Conservation (phyloP, 352 stramenopile species). For the Phytopythium ostracodes region DNA sequence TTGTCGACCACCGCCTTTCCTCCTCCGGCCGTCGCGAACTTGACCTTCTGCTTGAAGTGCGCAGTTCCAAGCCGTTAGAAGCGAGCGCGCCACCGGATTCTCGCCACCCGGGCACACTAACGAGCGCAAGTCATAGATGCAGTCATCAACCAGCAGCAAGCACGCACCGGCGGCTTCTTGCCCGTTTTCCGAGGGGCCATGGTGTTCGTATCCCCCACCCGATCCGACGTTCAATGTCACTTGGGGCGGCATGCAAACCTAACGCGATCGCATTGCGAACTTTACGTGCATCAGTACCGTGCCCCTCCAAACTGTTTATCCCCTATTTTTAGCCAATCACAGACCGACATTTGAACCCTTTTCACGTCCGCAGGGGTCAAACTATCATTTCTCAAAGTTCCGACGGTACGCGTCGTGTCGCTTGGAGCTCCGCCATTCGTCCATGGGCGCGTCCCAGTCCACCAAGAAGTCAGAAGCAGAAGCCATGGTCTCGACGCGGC, state of each 20-base stretch:
- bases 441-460: conserved; percentile 2
- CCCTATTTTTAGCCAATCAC: conserved; percentile 11
- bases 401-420: neutral
- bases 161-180: conserved; percentile 37
- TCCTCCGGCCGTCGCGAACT: conserved; percentile 14
- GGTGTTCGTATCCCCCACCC: neutral
- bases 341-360: neutral
- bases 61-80: neutral
- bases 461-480: conserved; percentile 1
- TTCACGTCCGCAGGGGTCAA: too few species aligned
- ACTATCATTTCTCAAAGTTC: neutral
- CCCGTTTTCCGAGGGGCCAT: conserved; percentile 7
- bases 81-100: neutral
- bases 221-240: too few species aligned
- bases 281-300: too few species aligned
- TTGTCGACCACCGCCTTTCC: neutral
- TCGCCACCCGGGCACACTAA: too few species aligned
- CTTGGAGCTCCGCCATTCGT: conserved; percentile 5
- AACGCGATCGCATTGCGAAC: too few species aligned
- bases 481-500: conserved; percentile 61
- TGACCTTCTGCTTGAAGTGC: conserved; percentile 18
- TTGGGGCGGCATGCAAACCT: too few species aligned
- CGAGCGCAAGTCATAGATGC: neutral
- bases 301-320: too few species aligned
- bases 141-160: too few species aligned